A percentile compares a stretch with the other conserved stretches of the same genome.
These are phyloP conservation scores for Pisolithus marmoratus DNA, from an alignment of 768 basidiomycete species.

Conservation along the genomic window DNA sequence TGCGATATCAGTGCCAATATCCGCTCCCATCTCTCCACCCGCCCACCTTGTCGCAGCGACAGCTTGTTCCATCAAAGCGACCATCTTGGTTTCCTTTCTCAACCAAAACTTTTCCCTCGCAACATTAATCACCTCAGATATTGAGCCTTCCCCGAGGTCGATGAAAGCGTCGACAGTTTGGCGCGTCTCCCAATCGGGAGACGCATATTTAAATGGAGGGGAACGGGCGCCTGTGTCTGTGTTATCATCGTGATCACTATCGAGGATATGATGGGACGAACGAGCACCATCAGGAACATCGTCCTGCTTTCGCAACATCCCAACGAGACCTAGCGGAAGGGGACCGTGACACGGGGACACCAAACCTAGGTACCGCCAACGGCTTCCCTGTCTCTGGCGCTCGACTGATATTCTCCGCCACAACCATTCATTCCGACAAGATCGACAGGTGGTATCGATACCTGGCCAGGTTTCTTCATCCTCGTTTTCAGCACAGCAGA, in stretches of 20 bases:
- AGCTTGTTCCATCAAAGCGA: constrained; percentile 62
- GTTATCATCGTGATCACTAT: too few species aligned
- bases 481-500: constrained; percentile 62
- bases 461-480: constrained; percentile 64
- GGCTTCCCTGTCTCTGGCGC: constrained; percentile 48
- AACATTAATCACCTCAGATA: constrained; percentile 52
- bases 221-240: constrained; percentile 14
- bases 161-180: constrained; percentile 66
- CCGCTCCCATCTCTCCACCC: constrained; percentile 30
- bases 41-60: constrained; percentile 52
- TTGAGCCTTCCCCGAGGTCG: constrained; percentile 65
- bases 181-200: constrained; percentile 61
- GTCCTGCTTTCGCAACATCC: too few species aligned
- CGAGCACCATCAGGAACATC: too few species aligned
- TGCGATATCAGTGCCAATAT: constrained; percentile 9
- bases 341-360: constrained; percentile 11
- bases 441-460: constrained; percentile 61
- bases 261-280: too few species aligned
- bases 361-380: constrained; percentile 43
- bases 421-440: constrained; percentile 61
- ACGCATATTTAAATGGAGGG: constrained; percentile 23
- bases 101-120: constrained; percentile 73
- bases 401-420: constrained; percentile 51
- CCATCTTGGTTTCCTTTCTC: constrained; percentile 55
- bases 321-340: not conserved